phyloP scores from a whole-genome alignment of 164 flowering plant genomes.

The Chimonanthus salicifolius region DNA sequence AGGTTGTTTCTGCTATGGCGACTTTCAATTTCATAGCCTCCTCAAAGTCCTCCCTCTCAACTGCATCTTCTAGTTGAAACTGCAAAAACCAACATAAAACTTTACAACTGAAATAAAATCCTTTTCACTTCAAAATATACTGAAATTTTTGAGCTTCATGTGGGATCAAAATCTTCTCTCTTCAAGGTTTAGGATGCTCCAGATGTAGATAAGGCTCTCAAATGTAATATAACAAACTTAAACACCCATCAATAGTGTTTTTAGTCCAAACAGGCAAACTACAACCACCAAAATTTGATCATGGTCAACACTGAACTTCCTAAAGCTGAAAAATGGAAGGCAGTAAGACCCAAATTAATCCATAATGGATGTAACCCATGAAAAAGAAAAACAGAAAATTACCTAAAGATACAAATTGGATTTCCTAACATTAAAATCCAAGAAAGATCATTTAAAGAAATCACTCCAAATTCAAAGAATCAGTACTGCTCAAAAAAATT shows the following conservation, averaged over 20 bases:
- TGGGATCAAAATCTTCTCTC: too few species aligned
- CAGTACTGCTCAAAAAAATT: too few species aligned
- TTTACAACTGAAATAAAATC: background rate
- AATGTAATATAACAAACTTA: too few species aligned
- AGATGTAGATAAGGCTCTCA: too few species aligned
- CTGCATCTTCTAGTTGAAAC: constrained; percentile 94
- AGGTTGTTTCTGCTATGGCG: constrained; percentile 63
- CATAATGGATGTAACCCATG: background rate
- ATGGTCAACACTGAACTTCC: too few species aligned
- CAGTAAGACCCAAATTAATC: background rate
- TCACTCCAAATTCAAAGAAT: too few species aligned
- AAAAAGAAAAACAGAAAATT: background rate
- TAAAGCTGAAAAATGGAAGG: background rate
- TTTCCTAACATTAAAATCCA: background rate
- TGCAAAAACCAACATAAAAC: constrained; percentile 22
- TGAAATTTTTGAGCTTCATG: background rate
- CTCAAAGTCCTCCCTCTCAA: constrained; percentile 85
- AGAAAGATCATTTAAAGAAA: background rate
- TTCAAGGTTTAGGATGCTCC: too few species aligned
- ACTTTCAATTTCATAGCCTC: constrained; percentile 82
- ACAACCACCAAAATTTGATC: too few species aligned
- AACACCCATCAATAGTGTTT: too few species aligned
- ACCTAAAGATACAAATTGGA: background rate
- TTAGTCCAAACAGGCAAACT: too few species aligned
- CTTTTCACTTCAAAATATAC: background rate